phyloP scores from a whole-genome alignment of 1,139 yeast genomes.

The Yueomyces sp. region DNA sequence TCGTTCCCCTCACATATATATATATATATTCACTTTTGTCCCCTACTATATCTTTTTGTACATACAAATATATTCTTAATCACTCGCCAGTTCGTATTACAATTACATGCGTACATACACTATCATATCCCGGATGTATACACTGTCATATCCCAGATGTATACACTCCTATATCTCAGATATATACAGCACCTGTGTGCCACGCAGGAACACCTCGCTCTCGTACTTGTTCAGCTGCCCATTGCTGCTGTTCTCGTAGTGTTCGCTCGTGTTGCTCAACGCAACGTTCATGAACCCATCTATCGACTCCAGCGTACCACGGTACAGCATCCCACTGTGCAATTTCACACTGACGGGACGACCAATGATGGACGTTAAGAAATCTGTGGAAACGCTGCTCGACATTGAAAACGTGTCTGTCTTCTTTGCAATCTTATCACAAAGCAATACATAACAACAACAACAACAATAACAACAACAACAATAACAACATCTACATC shows the following conservation, averaged over 20 bases:
- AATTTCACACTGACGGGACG: constrained; percentile 71
- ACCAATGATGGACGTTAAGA: constrained; percentile 70
- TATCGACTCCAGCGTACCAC: constrained; percentile 67
- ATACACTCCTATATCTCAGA: constrained; percentile 15
- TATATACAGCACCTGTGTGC: constrained; percentile 69
- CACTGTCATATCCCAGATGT: no score
- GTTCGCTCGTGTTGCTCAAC: constrained; percentile 63
- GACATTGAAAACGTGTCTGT: constrained; percentile 2
- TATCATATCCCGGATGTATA: no score
- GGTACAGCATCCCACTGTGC: constrained; percentile 77
- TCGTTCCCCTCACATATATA: not conserved
- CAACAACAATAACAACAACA: no score
- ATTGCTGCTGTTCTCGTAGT: constrained; percentile 31
- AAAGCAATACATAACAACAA: no score
- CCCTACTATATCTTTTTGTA: no score
- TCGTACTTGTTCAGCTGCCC: constrained; percentile 46
- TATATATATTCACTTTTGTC: not conserved
- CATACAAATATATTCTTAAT: no score
- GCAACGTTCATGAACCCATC: constrained; percentile 97
- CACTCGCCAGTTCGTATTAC: no score
- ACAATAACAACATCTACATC: no score
- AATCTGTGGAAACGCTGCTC: constrained; percentile 47
- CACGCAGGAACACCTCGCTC: constrained; percentile 89
- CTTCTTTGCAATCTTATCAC: not conserved
- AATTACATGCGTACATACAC: no score